Evolutionary conservation across 345 rosid genomes (phyloP).

Genomic region (Populus nigra): DNA sequence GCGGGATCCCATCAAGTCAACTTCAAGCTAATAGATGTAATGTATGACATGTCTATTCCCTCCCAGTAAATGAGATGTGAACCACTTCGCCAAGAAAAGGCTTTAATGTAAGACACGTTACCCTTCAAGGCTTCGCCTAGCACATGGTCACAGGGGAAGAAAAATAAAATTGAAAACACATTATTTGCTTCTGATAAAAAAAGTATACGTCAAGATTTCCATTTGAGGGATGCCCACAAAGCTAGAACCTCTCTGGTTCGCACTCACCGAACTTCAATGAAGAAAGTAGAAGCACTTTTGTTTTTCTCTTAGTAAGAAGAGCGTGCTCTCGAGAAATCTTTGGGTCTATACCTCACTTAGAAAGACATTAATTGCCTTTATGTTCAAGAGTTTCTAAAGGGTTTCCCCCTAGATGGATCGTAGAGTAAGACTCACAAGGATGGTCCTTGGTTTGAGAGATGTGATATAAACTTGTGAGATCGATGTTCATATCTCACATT

Average conservation of each 20-base stretch:
- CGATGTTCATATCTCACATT: too few relatives aligned
- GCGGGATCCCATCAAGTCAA: background rate
- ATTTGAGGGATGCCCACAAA: constrained; percentile 6
- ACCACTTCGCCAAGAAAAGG: background rate
- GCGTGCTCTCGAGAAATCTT: constrained; percentile 11
- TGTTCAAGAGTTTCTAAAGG: constrained; percentile 1
- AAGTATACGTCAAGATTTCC: background rate
- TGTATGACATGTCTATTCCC: background rate
- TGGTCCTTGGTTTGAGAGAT: too few relatives aligned
- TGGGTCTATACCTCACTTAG: background rate
- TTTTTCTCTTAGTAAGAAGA: constrained; percentile 9
- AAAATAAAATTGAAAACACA: background rate
- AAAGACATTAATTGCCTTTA: constrained; percentile 6
- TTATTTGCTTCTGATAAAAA: too few relatives aligned
- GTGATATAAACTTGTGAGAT: too few relatives aligned
- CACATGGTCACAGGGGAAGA: too few relatives aligned
- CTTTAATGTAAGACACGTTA: background rate
- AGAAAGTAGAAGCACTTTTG: background rate
- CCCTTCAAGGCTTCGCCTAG: too few relatives aligned
- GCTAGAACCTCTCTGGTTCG: background rate
- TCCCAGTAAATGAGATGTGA: background rate
- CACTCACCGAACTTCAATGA: background rate
- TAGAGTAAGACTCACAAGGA: background rate
- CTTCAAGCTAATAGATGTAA: too few relatives aligned
- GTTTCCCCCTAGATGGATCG: background rate